Conservation (phyloP, 768 basidiomycete species). For the Aureoboletus auriporus region DNA sequence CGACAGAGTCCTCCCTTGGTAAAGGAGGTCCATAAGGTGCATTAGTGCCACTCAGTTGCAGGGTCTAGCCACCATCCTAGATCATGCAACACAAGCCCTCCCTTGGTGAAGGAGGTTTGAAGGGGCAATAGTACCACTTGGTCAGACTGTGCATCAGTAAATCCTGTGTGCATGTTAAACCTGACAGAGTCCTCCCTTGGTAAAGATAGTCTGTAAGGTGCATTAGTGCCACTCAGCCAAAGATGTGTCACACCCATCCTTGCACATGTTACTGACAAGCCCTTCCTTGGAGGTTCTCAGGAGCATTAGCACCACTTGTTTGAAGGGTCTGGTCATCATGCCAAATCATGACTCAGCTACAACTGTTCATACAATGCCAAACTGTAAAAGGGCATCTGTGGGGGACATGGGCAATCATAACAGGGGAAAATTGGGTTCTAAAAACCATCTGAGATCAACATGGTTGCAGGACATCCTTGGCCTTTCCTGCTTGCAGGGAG, state of each 20-base stretch:
- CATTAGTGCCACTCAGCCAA: neutral
- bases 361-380: neutral
- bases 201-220: conserved; percentile 5
- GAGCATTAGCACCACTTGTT: too few species aligned
- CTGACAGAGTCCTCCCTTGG: conserved; percentile 5
- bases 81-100: conserved; percentile 2
- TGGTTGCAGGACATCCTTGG: conserved; percentile 1
- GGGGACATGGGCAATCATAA: neutral
- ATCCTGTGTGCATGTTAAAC: too few species aligned
- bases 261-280: too few species aligned
- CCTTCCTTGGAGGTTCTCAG: too few species aligned
- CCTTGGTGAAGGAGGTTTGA: conserved; percentile 1
- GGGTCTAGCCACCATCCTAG: neutral
- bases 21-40: conserved; percentile 5
- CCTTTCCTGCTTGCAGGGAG: neutral
- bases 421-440: conserved; percentile 1
- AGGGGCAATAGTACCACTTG: neutral
- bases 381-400: neutral
- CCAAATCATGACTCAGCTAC: neutral
- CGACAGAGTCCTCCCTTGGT: conserved; percentile 5
- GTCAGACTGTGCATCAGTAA: too few species aligned
- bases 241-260: too few species aligned
- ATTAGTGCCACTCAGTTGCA: neutral
- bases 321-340: neutral
- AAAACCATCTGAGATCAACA: conserved; percentile 4